Evolutionary conservation across 306 rosid genomes (phyloP), one percentile per base, ranked within the genome.

Genomic region (Medicago ruthenica): DNA sequence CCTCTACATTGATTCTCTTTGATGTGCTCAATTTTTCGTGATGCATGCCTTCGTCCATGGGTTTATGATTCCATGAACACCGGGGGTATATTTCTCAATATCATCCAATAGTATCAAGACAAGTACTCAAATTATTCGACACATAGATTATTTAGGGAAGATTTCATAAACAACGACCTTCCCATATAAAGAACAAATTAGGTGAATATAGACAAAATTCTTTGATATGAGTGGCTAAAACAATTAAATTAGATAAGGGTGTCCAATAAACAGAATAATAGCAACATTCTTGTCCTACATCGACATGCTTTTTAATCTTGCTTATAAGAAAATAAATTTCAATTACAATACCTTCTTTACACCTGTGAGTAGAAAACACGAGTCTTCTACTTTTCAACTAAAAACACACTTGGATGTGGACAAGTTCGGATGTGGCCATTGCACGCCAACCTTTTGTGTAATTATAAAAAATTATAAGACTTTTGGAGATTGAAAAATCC

Each of bases 381-480:
- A 80, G 83, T 39, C 77, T 45, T 61, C 77, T 60, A 27, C 87
- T 80, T 80, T 80, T 61, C 48, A 67, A 73, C 82, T 80, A 53
- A 80, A 77, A 77, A 74, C 64, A 69, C 22, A 44, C 44, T 73
- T 73, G 9, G 73, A 81, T 75, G 74, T 63, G 31, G 44, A 76
- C 84, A 65, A 66, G 67, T 76, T 83, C 15, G 10, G 73, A 78
- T 73, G 78, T 84, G 67, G 74, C 61, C 42, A 73, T 77, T 69
- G 87, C 87, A 84, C 87, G 87, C 87, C 64, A 55, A n/a, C 21
- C 78, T 81, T 83, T 20, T 54, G 24, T 54, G 67, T 44, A 84
- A 77, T 77, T 15, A 77, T 77, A 58, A 45, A 45, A 45, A 13
- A 45, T 13, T 37, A 36, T 18, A 67, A 40, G 68, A 60, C 80